phyloP scores from a whole-genome alignment of 129 eudicot species.

The Helichrysum umbraculigerum region DNA sequence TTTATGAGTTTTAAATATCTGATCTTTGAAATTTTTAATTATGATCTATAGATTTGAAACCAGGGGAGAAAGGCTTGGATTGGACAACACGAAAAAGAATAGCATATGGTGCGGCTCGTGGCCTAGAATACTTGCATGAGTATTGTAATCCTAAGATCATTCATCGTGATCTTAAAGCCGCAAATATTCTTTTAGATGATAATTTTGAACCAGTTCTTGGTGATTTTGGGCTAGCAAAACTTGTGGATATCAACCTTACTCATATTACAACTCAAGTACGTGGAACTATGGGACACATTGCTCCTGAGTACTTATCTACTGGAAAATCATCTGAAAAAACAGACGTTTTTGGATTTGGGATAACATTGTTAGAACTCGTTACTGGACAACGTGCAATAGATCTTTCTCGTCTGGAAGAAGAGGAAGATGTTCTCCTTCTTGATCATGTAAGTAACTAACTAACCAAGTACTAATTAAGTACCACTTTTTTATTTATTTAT shows the following conservation, averaged over 20 bases:
- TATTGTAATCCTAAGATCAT: slow-evolving; percentile 89
- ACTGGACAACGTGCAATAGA: slow-evolving; percentile 96
- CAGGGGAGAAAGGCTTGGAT: slow-evolving; percentile 80
- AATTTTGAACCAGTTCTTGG: slow-evolving; percentile 86
- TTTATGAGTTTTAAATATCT: background rate
- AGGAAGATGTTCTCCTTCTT: slow-evolving; percentile 85
- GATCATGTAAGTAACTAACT: slow-evolving; percentile 67
- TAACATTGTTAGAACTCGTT: slow-evolving; percentile 85
- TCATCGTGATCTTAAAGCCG: slow-evolving; percentile 93
- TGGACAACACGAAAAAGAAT: slow-evolving; percentile 81
- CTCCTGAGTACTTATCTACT: slow-evolving; percentile 94
- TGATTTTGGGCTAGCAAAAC: slow-evolving; percentile 88
- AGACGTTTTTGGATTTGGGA: slow-evolving; percentile 90
- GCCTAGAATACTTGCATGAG: slow-evolving; percentile 88
- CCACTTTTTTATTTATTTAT: no score
- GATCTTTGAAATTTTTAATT: background rate
- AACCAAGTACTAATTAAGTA: background rate
- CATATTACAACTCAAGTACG: slow-evolving; percentile 94
- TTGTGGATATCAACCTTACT: slow-evolving; percentile 69
- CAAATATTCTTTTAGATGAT: slow-evolving; percentile 80
- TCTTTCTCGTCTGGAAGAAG: slow-evolving; percentile 91
- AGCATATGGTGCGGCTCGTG: slow-evolving; percentile 91
- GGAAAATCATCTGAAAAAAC: slow-evolving; percentile 95
- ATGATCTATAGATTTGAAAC: slow-evolving; percentile 52
- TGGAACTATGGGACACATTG: slow-evolving; percentile 99